These are phyloP conservation scores for Ilyonectria robusta DNA, from an alignment of 2,329 filamentous ascomycete species.

Conservation along the genomic window DNA sequence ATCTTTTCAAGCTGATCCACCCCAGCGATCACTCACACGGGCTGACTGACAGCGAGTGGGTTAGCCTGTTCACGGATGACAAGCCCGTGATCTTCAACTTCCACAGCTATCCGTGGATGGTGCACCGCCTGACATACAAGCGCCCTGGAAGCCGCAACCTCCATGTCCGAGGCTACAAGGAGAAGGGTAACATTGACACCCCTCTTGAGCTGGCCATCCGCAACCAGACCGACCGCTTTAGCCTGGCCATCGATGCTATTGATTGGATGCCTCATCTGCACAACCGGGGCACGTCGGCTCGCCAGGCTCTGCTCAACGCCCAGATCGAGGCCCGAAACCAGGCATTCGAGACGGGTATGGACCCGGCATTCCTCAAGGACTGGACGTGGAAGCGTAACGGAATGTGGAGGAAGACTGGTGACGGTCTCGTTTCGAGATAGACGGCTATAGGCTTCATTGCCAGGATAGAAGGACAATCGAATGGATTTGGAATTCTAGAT, in stretches of 20 bases:
- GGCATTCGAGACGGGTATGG: conserved; percentile 79
- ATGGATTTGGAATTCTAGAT: conserved; percentile 27
- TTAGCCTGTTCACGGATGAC: conserved; percentile 78
- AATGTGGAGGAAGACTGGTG: conserved; percentile 53
- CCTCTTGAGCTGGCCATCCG: conserved; percentile 84
- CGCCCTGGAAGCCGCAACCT: conserved; percentile 77
- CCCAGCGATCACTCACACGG: conserved; percentile 81
- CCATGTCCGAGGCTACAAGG: conserved; percentile 83
- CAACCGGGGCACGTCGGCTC: conserved; percentile 73
- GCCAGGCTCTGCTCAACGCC: conserved; percentile 75
- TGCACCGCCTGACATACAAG: conserved; percentile 83
- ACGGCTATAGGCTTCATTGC: conserved; percentile 14
- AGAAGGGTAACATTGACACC: conserved; percentile 89
- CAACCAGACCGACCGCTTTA: conserved; percentile 84
- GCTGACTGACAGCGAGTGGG: conserved; percentile 76
- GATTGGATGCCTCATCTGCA: conserved; percentile 74
- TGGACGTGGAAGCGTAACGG: conserved; percentile 74
- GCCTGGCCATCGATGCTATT: conserved; percentile 82
- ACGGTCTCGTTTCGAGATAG: conserved; percentile 45
- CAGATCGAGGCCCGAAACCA: conserved; percentile 75
- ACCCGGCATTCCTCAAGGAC: conserved; percentile 74
- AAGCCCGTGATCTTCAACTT: conserved; percentile 87
- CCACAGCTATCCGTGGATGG: conserved; percentile 86
- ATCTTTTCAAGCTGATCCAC: conserved; percentile 85
- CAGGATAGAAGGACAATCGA: conserved; percentile 10